Percentiles rank a stretch among this genome's conserved stretches.
Conservation (phyloP, 225 moss, liverwort and hornwort species). For the Anthoceros angustus region DNA sequence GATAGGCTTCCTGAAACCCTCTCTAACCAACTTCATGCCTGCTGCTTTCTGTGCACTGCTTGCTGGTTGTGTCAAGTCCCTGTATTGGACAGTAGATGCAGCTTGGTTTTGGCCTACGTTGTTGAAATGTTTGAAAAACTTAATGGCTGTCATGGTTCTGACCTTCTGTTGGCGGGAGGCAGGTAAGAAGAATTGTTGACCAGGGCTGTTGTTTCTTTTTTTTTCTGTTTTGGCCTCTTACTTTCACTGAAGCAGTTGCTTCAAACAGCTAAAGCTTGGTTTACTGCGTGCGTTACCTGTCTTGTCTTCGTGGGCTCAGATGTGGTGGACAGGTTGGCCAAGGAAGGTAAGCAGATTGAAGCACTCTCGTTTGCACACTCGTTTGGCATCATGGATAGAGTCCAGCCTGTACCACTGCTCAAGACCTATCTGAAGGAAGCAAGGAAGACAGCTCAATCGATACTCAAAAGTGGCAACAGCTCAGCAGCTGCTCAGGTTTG, state of each 20-base stretch:
- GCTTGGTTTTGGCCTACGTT: neutral
- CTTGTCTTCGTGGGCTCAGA: slow-evolving; percentile 66
- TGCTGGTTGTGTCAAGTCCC: too few species aligned
- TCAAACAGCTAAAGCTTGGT: too few species aligned
- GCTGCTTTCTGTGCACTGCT: too few species aligned
- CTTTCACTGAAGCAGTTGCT: too few species aligned
- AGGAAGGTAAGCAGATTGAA: slow-evolving; percentile 99
- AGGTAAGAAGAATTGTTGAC: neutral
- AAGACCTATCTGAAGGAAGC: slow-evolving; percentile 98
- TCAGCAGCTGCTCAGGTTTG: slow-evolving; percentile 96
- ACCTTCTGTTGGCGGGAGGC: neutral
- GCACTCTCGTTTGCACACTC: slow-evolving; percentile 98
- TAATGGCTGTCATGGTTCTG: neutral
- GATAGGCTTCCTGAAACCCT: neutral
- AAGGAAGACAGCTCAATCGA: slow-evolving; percentile 86
- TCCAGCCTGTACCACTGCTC: slow-evolving; percentile 88
- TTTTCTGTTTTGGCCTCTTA: neutral
- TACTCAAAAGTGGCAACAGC: slow-evolving; percentile 80
- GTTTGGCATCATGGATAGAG: slow-evolving; percentile 98
- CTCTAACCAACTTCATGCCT: neutral
- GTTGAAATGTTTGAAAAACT: neutral
- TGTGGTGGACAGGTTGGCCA: slow-evolving; percentile 99
- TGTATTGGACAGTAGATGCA: neutral
- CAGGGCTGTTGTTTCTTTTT: neutral
- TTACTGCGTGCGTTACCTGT: slow-evolving; percentile 13